Conservation (phyloP, 2,329 filamentous ascomycete genomes). For the Pseudogymnoascus pannorum region DNA sequence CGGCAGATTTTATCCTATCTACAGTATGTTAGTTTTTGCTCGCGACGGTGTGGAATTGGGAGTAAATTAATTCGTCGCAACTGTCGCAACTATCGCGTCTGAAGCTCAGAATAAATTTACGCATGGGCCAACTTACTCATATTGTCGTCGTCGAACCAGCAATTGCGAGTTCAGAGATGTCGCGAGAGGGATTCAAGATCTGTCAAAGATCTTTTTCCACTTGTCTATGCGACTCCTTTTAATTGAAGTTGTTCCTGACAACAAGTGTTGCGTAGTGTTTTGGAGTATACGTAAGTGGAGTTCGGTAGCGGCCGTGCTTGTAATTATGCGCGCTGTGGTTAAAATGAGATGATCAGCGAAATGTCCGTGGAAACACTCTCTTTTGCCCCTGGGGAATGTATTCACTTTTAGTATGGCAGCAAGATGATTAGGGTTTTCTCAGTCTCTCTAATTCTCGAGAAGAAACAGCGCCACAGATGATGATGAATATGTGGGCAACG, state of each 20-base stretch:
- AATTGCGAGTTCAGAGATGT: not conserved
- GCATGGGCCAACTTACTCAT: slow-evolving; percentile 2
- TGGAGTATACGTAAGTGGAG: not conserved
- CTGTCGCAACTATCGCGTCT: not conserved
- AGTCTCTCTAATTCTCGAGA: no score
- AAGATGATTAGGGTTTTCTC: not conserved
- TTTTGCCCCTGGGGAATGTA: not conserved
- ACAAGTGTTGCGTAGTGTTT: not conserved
- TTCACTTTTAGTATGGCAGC: not conserved
- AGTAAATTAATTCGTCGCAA: not conserved
- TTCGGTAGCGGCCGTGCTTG: not conserved
- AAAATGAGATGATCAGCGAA: slow-evolving; percentile 3
- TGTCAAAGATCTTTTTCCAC: not conserved
- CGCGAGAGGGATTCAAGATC: not conserved
- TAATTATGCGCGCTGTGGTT: not conserved
- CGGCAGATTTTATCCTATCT: not conserved
- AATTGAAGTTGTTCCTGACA: not conserved
- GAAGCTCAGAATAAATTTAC: not conserved
- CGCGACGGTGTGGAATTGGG: not conserved
- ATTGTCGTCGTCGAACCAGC: not conserved
- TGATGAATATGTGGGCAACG: not conserved
- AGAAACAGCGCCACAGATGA: not conserved
- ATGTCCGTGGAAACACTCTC: not conserved
- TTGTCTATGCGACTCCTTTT: slow-evolving; percentile 1
- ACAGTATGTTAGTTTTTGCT: not conserved